These are phyloP conservation scores for Pichia cactophila DNA, from an alignment of 1,139 yeast genomes.

Conservation along the genomic window DNA sequence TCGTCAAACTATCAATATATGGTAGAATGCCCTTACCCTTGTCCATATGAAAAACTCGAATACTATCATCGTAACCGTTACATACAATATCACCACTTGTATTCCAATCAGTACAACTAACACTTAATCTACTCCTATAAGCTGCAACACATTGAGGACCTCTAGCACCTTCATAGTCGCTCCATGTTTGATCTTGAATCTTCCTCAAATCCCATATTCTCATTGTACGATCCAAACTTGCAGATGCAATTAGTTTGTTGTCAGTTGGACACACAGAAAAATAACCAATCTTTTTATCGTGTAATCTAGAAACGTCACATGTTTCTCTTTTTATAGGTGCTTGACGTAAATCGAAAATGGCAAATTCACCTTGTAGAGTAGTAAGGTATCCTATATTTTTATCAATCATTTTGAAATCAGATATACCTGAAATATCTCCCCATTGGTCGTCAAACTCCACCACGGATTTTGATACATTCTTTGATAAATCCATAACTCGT, in stretches of 20 bases:
- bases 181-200: slow-evolving; percentile 34
- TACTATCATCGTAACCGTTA: slow-evolving; percentile 86
- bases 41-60: slow-evolving; percentile 49
- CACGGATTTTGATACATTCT: slow-evolving; percentile 52
- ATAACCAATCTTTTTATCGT: slow-evolving; percentile 89
- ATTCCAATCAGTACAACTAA: slow-evolving; percentile 86
- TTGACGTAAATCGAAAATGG: slow-evolving; percentile 60
- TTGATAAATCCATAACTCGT: slow-evolving; percentile 59
- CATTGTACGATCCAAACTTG: slow-evolving; percentile 78
- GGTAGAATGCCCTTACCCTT: slow-evolving; percentile 10
- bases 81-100: slow-evolving; percentile 67
- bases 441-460: slow-evolving; percentile 46
- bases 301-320: slow-evolving; percentile 46
- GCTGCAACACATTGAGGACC: slow-evolving; percentile 55
- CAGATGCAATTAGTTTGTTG: slow-evolving; percentile 64
- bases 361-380: slow-evolving; percentile 73
- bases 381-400: slow-evolving; percentile 58
- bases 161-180: slow-evolving; percentile 33
- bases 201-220: slow-evolving; percentile 81
- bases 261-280: slow-evolving; percentile 69
- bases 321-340: slow-evolving; percentile 24
- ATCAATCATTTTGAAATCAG: slow-evolving; percentile 54
- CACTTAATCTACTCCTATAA: slow-evolving; percentile 66
- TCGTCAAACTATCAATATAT: slow-evolving; percentile 12
- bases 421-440: slow-evolving; percentile 46